These are phyloP conservation scores for Prunus salicina DNA, from an alignment of 306 rosid species.

Conservation along the genomic window DNA sequence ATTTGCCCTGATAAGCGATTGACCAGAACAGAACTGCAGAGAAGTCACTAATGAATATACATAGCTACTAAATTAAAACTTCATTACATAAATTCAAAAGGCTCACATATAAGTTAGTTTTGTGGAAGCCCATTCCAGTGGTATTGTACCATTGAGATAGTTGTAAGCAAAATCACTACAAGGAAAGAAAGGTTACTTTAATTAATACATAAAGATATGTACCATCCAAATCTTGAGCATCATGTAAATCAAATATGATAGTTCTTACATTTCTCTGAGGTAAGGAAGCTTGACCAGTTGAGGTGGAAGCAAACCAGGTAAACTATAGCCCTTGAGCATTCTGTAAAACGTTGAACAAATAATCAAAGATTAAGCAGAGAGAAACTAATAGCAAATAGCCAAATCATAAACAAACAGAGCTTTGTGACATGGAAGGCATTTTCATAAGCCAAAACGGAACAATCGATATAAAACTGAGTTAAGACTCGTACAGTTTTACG, in stretches of 20 bases:
- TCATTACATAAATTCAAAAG: neutral
- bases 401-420: neutral
- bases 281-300: constrained; percentile 27
- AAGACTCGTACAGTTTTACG: neutral
- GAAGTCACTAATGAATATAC: neutral
- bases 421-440: neutral
- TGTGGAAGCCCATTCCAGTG: constrained; percentile 24
- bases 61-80: neutral
- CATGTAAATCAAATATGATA: neutral
- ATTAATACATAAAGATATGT: neutral
- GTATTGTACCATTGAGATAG: constrained; percentile 26
- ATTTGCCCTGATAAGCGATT: constrained; percentile 28
- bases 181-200: neutral
- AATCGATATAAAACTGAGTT: neutral
- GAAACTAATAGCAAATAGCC: neutral
- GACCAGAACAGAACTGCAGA: constrained; percentile 27
- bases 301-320: constrained; percentile 32
- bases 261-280: constrained; percentile 24
- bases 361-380: neutral
- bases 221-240: neutral
- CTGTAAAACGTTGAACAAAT: constrained; percentile 6
- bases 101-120: constrained; percentile 20
- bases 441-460: neutral
- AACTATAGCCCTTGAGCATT: constrained; percentile 12
- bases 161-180: constrained; percentile 33